A percentile compares a stretch with the other conserved stretches of the same genome.
These are phyloP conservation scores for Bryoglossum gracile DNA, from an alignment of 495 filamentous ascomycete species.

Conservation along the genomic window DNA sequence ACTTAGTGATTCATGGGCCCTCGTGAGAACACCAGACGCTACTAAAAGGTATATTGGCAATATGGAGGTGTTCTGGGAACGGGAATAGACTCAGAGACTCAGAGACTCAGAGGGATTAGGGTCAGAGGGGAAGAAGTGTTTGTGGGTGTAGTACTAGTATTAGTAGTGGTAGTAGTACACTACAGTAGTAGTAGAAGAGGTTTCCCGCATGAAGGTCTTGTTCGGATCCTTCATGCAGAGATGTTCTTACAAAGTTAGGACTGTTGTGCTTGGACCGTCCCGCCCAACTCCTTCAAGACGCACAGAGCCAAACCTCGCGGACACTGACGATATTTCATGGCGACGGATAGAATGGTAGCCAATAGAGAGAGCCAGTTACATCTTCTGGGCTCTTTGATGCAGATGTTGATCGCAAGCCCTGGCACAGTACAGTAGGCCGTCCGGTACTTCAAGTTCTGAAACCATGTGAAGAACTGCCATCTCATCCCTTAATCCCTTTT, in stretches of 20 bases:
- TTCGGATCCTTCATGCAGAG: neutral
- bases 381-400: neutral
- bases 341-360: neutral
- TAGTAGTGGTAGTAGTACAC: too few relatives aligned
- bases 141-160: too few relatives aligned
- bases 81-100: too few relatives aligned
- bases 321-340: neutral
- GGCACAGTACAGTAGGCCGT: too few relatives aligned
- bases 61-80: neutral
- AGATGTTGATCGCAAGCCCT: neutral
- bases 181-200: too few relatives aligned
- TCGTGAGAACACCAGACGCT: neutral
- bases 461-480: neutral
- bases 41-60: slow-evolving; percentile 6
- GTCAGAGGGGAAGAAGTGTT: neutral
- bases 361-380: neutral
- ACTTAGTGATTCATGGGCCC: neutral
- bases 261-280: neutral
- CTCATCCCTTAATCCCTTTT: too few relatives aligned
- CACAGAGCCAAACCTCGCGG: too few relatives aligned
- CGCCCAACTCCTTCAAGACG: neutral
- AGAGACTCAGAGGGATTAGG: neutral
- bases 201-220: neutral
- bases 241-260: neutral
- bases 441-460: too few relatives aligned